Evolutionary conservation across 2,329 filamentous ascomycete genomes (phyloP).

Genomic region (Arthroderma uncinatum): DNA sequence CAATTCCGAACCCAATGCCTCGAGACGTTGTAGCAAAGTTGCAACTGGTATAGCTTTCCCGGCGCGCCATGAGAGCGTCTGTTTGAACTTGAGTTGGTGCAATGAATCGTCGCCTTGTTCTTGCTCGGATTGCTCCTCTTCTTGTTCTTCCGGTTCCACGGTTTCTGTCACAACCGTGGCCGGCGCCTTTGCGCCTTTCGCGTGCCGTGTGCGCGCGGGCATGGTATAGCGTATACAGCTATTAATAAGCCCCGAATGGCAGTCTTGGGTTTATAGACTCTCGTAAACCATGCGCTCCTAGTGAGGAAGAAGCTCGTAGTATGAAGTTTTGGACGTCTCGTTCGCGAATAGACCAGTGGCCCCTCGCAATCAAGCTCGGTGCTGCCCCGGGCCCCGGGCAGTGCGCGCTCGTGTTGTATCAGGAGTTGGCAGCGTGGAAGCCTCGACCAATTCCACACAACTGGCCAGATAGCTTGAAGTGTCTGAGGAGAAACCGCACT

Average conservation of each 20-base stretch:
- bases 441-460: not conserved
- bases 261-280: not conserved
- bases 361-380: not conserved
- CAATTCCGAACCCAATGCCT: slow-evolving; percentile 71
- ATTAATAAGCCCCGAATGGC: not conserved
- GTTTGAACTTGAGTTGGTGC: slow-evolving; percentile 59
- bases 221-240: slow-evolving; percentile 22
- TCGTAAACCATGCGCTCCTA: not conserved
- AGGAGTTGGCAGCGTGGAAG: not conserved
- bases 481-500: not conserved
- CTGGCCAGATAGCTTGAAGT: not conserved
- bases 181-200: slow-evolving; percentile 21
- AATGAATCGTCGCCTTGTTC: slow-evolving; percentile 27
- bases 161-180: slow-evolving; percentile 21
- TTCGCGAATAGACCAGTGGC: not conserved
- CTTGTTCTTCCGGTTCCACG: not conserved
- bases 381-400: not conserved
- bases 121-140: slow-evolving; percentile 3
- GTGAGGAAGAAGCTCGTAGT: not conserved
- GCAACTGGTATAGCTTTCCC: slow-evolving; percentile 78
- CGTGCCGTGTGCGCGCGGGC: slow-evolving; percentile 35
- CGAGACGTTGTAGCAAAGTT: slow-evolving; percentile 70
- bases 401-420: not conserved
- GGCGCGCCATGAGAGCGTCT: slow-evolving; percentile 80
- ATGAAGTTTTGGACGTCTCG: not conserved